Base-by-base conservation (phyloP, 768 basidiomycete genomes). In the Kwoniella sp. region DNA sequence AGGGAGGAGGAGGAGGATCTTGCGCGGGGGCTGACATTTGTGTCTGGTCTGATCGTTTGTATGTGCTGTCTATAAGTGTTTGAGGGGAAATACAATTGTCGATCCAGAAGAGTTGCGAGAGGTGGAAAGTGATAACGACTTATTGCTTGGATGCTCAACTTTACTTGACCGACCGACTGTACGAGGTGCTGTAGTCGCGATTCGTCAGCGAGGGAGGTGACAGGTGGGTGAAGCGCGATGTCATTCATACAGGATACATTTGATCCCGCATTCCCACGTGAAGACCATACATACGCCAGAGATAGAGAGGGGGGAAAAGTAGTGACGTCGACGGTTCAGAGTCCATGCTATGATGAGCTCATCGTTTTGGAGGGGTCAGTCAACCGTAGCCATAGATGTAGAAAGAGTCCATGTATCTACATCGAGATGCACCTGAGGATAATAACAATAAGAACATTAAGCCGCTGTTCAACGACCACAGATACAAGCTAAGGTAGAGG, bases 1-100 rank as follows among this genome's bases (percentile, higher is more conserved):
- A n/a, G n/a, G 70, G 70, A 24, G 74, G 74, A 22, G 37, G 60
- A 52, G 70, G 70, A 33, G 74, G 74, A 44, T 76, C 74, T 68
- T 67, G 61, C 24, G 70, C 59, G 48, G 72, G 72, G n/a, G 60
- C 67, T 24, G 74, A 73, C 74, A 76, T 76, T 48, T 9, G n/a
- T 69, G 17, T 44, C 17, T 19, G 8, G 40, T 9, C 33, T 33
- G n/a, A n/a, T n/a, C n/a, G n/a, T n/a, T n/a, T n/a, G n/a, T n/a
- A n/a, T n/a, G n/a, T n/a, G 40, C 40, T 44, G 40, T 10, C 40
- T 44, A 33, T 33, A 33, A 33, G 33, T n/a, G n/a, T n/a, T n/a
- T n/a, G n/a, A n/a, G n/a, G n/a, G n/a, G n/a, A n/a, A 33, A 33
- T 6, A 33, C 33, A 33, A 33, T 13, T n/a, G n/a, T n/a, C n/a